These are phyloP conservation scores for Neopestalotiopsis rosae DNA, from an alignment of 2,329 filamentous ascomycete species.

Conservation along the genomic window DNA sequence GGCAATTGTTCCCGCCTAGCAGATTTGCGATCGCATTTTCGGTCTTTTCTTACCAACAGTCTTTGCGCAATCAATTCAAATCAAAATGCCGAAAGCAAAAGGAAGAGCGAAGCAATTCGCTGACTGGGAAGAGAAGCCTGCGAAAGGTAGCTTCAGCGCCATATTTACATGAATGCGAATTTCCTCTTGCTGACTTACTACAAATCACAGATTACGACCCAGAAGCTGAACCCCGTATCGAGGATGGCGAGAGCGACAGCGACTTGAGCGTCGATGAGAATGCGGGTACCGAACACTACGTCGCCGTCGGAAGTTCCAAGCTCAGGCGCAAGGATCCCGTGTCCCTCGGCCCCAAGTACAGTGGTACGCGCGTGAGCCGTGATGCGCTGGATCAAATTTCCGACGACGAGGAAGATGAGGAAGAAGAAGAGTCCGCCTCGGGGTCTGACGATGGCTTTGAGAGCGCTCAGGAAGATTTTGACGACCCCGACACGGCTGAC, in stretches of 20 bases:
- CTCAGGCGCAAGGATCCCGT: slow-evolving; percentile 74
- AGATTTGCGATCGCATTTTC: not conserved
- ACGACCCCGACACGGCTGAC: slow-evolving; percentile 61
- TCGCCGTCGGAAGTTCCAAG: slow-evolving; percentile 71
- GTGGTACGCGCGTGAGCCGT: slow-evolving; percentile 76
- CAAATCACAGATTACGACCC: slow-evolving; percentile 74
- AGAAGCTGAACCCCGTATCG: slow-evolving; percentile 66
- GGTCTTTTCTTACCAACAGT: not conserved
- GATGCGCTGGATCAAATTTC: slow-evolving; percentile 56
- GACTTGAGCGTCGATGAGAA: slow-evolving; percentile 57
- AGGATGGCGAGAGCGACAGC: slow-evolving; percentile 59
- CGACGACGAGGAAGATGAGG: not conserved
- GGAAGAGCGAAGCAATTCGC: slow-evolving; percentile 65
- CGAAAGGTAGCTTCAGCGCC: slow-evolving; percentile 56
- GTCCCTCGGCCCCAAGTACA: slow-evolving; percentile 78
- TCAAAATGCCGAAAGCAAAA: slow-evolving; percentile 56
- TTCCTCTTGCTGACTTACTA: not conserved
- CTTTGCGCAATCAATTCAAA: slow-evolving; percentile 26
- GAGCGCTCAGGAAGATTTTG: slow-evolving; percentile 55
- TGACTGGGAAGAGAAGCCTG: slow-evolving; percentile 65
- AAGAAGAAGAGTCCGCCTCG: too few relatives aligned
- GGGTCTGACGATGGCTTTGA: slow-evolving; percentile 47
- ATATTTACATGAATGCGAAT: not conserved
- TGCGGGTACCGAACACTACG: slow-evolving; percentile 68
- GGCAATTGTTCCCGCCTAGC: not conserved